phyloP scores from a whole-genome alignment of 208 protist genomes.

The Angomonas deanei region DNA sequence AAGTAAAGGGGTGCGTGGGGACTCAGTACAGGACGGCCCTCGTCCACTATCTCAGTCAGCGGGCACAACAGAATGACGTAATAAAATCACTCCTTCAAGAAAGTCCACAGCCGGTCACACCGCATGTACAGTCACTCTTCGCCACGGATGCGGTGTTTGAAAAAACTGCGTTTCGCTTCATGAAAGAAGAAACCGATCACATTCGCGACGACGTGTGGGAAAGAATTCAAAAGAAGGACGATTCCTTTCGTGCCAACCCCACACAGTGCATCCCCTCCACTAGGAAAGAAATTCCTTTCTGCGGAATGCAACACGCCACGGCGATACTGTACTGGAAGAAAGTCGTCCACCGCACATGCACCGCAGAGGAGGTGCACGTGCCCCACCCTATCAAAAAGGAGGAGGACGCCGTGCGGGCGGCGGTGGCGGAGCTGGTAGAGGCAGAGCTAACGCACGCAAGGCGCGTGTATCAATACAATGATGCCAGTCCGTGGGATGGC shows the following conservation, averaged over 20 bases:
- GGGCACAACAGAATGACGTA: constrained; percentile 9
- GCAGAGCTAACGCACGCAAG: no score
- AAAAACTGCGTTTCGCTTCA: neutral
- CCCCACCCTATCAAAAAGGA: no score
- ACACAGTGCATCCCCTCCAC: neutral
- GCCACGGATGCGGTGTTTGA: neutral
- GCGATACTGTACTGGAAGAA: neutral
- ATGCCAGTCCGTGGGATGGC: neutral
- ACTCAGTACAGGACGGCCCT: constrained; percentile 53
- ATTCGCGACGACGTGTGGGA: neutral
- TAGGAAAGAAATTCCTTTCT: neutral
- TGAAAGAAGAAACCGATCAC: neutral
- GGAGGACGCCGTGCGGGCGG: no score
- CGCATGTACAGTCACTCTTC: neutral
- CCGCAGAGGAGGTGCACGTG: no score
- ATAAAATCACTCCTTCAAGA: constrained; percentile 5
- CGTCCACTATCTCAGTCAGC: constrained; percentile 33
- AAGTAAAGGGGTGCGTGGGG: constrained; percentile 37
- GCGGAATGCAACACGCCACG: neutral
- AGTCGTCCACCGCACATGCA: neutral
- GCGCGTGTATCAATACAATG: no score
- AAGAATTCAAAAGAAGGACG: neutral
- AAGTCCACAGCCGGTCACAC: constrained; percentile 3
- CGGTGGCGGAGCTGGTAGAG: no score
- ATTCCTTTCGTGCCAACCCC: neutral